phyloP scores from a whole-genome alignment of 352 stramenopile genomes.

The Phytophthora fragariaefolia region DNA sequence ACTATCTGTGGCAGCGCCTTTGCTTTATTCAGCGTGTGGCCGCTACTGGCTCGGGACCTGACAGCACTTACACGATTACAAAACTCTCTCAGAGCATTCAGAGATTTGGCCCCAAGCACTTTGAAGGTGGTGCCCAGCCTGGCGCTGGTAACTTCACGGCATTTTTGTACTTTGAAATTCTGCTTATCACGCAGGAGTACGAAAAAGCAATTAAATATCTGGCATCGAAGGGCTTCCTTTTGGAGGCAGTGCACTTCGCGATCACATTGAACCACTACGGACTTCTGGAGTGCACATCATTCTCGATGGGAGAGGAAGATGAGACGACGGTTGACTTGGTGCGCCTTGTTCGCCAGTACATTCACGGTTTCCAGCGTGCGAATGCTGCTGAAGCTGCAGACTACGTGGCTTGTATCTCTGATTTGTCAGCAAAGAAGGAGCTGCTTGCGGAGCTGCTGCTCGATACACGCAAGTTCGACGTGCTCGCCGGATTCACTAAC shows the following conservation, averaged over 20 bases:
- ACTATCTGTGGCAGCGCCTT: conserved; percentile 87
- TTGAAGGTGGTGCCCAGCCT: conserved; percentile 55
- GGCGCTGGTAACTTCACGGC: conserved; percentile 52
- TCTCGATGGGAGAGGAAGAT: conserved; percentile 66
- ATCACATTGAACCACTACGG: conserved; percentile 85
- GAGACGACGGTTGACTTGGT: conserved; percentile 68
- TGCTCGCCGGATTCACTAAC: conserved; percentile 80
- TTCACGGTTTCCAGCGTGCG: conserved; percentile 82
- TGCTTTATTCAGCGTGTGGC: conserved; percentile 76
- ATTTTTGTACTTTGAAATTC: conserved; percentile 85
- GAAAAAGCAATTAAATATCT: conserved; percentile 86
- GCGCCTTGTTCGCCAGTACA: conserved; percentile 84
- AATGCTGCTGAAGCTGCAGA: conserved; percentile 81
- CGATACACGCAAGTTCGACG: conserved; percentile 84
- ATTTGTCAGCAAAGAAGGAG: conserved; percentile 69
- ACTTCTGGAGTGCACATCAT: conserved; percentile 64
- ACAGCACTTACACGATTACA: conserved; percentile 70
- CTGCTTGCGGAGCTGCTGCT: conserved; percentile 77
- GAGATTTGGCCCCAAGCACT: conserved; percentile 76
- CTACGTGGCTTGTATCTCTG: conserved; percentile 79
- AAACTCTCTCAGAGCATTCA: conserved; percentile 76
- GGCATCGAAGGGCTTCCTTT: conserved; percentile 73
- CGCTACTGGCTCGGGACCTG: conserved; percentile 40
- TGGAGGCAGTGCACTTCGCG: conserved; percentile 84
- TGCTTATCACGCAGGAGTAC: conserved; percentile 82